Conservation (phyloP, 1,284 basidiomycete species). For the Rhizoctonia solani region DNA sequence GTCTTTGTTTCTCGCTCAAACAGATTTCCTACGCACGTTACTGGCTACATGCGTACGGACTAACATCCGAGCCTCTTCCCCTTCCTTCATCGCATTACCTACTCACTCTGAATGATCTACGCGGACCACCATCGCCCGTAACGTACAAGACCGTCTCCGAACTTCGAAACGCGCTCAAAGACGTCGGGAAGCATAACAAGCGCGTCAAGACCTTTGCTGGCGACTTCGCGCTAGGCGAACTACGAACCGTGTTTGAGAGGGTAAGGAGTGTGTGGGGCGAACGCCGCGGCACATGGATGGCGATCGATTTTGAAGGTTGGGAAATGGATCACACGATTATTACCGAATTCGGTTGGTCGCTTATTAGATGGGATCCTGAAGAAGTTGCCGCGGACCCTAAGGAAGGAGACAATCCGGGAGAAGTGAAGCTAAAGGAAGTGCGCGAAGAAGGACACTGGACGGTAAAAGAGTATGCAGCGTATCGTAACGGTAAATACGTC, state of each 20-base stretch:
- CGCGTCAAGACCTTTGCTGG: constrained; percentile 60
- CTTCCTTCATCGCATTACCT: constrained; percentile 75
- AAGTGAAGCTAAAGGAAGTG: constrained; percentile 29
- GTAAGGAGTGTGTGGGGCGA: constrained; percentile 64
- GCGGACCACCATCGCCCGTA: constrained; percentile 50
- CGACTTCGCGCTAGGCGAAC: constrained; percentile 53
- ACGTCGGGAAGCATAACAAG: constrained; percentile 77
- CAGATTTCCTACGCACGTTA: constrained; percentile 86
- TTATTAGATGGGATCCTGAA: constrained; percentile 59
- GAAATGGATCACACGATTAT: constrained; percentile 69
- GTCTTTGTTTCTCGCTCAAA: constrained; percentile 75
- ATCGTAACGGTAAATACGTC: constrained; percentile 65
- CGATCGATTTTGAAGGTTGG: constrained; percentile 81
- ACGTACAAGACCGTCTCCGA: constrained; percentile 58
- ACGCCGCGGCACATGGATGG: constrained; percentile 67
- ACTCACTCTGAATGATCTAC: constrained; percentile 48
- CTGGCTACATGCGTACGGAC: constrained; percentile 74
- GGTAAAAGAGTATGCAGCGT: constrained; percentile 62
- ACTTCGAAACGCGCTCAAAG: constrained; percentile 62
- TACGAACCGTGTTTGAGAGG: constrained; percentile 66
- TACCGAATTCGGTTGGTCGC: constrained; percentile 77
- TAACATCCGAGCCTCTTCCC: constrained; percentile 66
- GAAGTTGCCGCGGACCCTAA: constrained; percentile 41
- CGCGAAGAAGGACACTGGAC: constrained; percentile 58
- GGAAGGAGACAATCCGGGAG: constrained; percentile 9